Percentiles rank a stretch among this genome's conserved stretches.
Conservation (phyloP, 148 eudicot genomes). For the Arctostaphylos glauca region DNA sequence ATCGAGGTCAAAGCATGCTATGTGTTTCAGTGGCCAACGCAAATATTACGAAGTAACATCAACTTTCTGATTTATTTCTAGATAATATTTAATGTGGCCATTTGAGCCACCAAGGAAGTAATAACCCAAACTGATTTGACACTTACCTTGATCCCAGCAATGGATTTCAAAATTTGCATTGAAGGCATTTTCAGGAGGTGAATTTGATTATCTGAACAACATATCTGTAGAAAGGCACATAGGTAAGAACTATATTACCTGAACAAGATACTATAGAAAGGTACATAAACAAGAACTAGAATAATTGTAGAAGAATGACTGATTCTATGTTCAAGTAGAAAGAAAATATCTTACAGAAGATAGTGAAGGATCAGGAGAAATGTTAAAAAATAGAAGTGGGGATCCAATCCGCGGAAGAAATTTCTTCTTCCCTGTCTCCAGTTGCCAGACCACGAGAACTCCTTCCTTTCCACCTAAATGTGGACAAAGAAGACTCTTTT, state of each 20-base stretch:
- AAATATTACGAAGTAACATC: background rate
- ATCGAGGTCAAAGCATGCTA: background rate
- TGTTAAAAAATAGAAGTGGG: constrained; percentile 62
- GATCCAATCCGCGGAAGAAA: constrained; percentile 85
- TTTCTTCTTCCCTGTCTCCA: constrained; percentile 84
- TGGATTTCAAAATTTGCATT: constrained; percentile 68
- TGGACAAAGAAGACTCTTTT: constrained; percentile 10
- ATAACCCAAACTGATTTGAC: background rate
- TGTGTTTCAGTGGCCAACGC: background rate
- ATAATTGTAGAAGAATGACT: constrained; percentile 1
- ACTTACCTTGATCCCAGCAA: constrained; percentile 91
- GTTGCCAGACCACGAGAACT: constrained; percentile 95
- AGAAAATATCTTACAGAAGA: constrained; percentile 54
- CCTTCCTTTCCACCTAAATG: constrained; percentile 88
- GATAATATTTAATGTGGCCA: background rate
- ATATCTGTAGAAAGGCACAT: constrained; percentile 54
- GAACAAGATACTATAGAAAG: constrained; percentile 37
- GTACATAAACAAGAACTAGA: constrained; percentile 26
- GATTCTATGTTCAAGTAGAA: background rate
- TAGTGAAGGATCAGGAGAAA: constrained; percentile 71
- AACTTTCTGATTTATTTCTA: background rate
- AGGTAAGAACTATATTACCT: constrained; percentile 18
- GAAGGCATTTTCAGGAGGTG: constrained; percentile 74
- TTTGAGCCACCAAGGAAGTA: too few relatives aligned
- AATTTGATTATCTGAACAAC: constrained; percentile 85